Base-by-base conservation (phyloP, 2,329 filamentous ascomycete genomes). In the Penicillium sp. region DNA sequence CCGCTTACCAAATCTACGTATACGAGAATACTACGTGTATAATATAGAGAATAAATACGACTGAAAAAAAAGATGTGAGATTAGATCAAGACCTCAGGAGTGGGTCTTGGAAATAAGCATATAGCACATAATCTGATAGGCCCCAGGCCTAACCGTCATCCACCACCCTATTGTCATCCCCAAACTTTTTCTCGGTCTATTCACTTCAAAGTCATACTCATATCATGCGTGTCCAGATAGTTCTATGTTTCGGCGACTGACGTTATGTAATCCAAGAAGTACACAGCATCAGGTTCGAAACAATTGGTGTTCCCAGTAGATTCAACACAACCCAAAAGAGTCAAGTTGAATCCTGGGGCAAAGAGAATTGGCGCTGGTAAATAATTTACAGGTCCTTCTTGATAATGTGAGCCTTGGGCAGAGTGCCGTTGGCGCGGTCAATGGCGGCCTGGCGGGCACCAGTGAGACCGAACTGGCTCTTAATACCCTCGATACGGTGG, bases 401-500 rank as follows among this genome's bases (percentile, higher is more conserved):
- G 56, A 66, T 47, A 43, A 74, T 53, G 52, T 73, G 65, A 43
- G 71, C 72, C 58, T 65, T 74, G 53, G 72, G 72, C 35, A 74
- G 54, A 51, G 61, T 57, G 37, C 74, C 74, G 44, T 69, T 60
- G 51, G 70, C 63, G 41, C 60, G 66, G 46, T 69, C 64, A 46
- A 71, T 69, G 51, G 72, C 78, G 23, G 80, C 75, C 52, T 76
- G 76, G 41, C 89, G 79, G 56, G 90, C 89, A 52, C 85, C 89
- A 41, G 77, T 74, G 42, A 96, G 82, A 46, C 82, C 86, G 68
- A 82, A 89, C 70, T 93, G 89, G 25, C 81, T 83, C 18, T 77
- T 68, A 60, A 93, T 81, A 43, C 90, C 90, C 65, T 93, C 85
- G 61, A 93, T 79, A 64, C 91, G 88, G 79, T 95, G 90, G 29